Base-by-base conservation (phyloP, 768 basidiomycete genomes). In the Lentinus tigrinus region DNA sequence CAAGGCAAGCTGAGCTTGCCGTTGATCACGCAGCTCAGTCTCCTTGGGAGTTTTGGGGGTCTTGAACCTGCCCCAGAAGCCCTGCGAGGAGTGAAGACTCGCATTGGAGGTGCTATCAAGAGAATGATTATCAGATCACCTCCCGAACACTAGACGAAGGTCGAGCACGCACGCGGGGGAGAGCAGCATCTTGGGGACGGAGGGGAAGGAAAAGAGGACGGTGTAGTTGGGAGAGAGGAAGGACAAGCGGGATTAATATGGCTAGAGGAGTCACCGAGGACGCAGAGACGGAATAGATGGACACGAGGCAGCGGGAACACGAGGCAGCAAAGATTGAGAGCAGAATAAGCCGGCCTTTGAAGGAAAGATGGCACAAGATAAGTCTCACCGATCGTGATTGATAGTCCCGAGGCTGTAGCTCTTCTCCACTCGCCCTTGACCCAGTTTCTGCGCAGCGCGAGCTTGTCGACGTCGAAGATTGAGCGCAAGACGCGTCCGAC, bases 21-120 rank as follows among this genome's bases (percentile, higher is more conserved):
- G 78, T 53, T 73, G 75, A 47, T 81, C 77, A 64, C 81, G 78
- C 62, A 81, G 73, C n/a, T 87, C 85, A 64, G 72, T 73, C 56
- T 89, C 86, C 75, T 88, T 89, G 71, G 77, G 70, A 57, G 65
- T 72, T 75, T 88, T 89, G 61, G 65, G 62, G 44, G 63, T 66
- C 46, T 85, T 88, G 76, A 91, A 82, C 70, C 85, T 89, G 60
- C 81, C 82, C 80, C 80, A 81, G 65, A 81, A 81, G 11, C 75
- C 74, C 54, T 73, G 74, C 44, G 58, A 47, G 51, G 76, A 73
- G 36, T 74, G 80, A 28, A 75, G 84, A 77, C 84, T 85, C 43
- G 83, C 82, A 73, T 78, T 87, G 55, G 84, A 83, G 23, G 85
- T 82, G 73, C 91, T 92, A 66, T 26, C 62, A 44, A 44, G 26